Evolutionary conservation across 768 basidiomycete species (phyloP), one percentile per base, ranked within the genome.

Genomic region (Paxillus involutus): DNA sequence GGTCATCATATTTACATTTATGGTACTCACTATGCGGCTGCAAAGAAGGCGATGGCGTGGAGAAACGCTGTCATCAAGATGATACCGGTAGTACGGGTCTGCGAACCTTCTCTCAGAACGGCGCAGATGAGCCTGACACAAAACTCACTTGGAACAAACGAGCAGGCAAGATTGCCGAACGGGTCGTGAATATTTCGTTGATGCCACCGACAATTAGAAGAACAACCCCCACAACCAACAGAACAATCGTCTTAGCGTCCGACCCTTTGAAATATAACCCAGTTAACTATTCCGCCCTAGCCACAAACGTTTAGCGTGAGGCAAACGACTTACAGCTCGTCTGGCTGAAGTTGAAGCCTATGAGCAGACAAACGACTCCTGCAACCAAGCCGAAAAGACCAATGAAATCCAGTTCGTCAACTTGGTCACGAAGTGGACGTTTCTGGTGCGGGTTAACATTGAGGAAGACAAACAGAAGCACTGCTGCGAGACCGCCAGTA

Each of bases 401-500:
- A 11, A 84, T 33, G 57, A 89, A 89, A 67, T 92, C 90, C 56
- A 92, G 88, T 47, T 86, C 81, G 8, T 63, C 58, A 16, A 81
- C 58, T 63, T 91, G 84, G 52, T 88, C 69, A 13, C 70, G 73
- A 43, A 89, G 66, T 0, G 85, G 74, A 50, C 77, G 80, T 8
- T 80, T 79, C 51, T 82, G 75, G 51, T 82, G 86, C 1, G 90
- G 88, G 60, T 91, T 91, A n/a, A 91, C 74, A 59, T 90, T 86
- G 37, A 92, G 78, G 76, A 87, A 91, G 65, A 81, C 77, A 63
- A 90, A 88, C 4, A 92, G 72, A 35, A 89, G 60, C 1, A 58
- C 71, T 21, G 77, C 82, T 6, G 86, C 85, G 30, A 86, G 59
- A 41, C 86, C 89, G 19, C 87, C 89, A 0, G 86, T 89, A 1